A percentile compares a stretch with the other conserved stretches of the same genome.
These are phyloP conservation scores for Aphanomyces astaci DNA, from an alignment of 352 stramenopile species.

Conservation along the genomic window DNA sequence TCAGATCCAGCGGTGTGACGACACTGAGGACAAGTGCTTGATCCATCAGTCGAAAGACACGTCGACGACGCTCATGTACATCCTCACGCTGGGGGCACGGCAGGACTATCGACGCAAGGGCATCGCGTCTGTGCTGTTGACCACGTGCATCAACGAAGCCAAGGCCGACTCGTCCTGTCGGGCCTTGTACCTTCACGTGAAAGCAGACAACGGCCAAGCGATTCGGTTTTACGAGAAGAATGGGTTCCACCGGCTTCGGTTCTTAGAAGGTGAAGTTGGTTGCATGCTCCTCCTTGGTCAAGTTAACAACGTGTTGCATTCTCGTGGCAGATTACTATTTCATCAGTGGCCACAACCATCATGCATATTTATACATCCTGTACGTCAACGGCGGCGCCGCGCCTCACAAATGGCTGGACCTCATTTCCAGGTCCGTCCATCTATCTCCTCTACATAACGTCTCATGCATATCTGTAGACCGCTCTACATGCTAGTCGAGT, in stretches of 20 bases:
- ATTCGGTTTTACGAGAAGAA: slow-evolving; percentile 96
- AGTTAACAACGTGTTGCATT: neutral
- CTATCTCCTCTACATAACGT: no score
- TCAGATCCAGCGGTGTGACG: slow-evolving; percentile 74
- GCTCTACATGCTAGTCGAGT: slow-evolving; percentile 23
- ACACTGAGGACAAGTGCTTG: slow-evolving; percentile 52
- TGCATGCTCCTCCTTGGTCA: slow-evolving; percentile 14
- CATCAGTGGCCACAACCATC: slow-evolving; percentile 71
- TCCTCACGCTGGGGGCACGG: slow-evolving; percentile 91
- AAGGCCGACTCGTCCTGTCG: slow-evolving; percentile 67
- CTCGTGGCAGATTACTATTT: slow-evolving; percentile 83
- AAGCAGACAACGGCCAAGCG: slow-evolving; percentile 90
- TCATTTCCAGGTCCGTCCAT: slow-evolving; percentile 39
- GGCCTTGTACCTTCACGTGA: slow-evolving; percentile 95
- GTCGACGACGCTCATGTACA: slow-evolving; percentile 94
- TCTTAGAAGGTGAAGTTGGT: slow-evolving; percentile 72
- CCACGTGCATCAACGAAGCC: slow-evolving; percentile 83
- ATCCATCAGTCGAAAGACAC: slow-evolving; percentile 44
- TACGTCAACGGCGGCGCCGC: slow-evolving; percentile 71
- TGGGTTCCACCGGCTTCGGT: slow-evolving; percentile 89
- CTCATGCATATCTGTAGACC: slow-evolving; percentile 13
- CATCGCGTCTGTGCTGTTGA: slow-evolving; percentile 86
- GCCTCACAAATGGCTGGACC: slow-evolving; percentile 56
- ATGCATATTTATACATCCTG: slow-evolving; percentile 78
- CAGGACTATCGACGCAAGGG: slow-evolving; percentile 75